These are phyloP conservation scores for Colletotrichum destructivum DNA, from an alignment of 2,329 filamentous ascomycete species.

Conservation along the genomic window DNA sequence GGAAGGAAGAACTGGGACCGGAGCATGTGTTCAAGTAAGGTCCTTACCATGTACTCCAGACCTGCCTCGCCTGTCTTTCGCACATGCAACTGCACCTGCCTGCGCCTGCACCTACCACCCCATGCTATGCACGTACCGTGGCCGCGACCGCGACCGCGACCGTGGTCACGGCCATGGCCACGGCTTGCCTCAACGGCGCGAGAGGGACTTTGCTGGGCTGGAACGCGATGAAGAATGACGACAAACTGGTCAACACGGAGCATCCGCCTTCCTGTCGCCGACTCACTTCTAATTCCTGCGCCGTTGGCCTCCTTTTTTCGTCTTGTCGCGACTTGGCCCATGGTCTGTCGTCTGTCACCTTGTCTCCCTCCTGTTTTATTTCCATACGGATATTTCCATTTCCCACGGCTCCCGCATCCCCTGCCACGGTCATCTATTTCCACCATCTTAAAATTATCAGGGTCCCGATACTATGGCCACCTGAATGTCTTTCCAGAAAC, in stretches of 20 bases:
- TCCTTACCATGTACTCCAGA: not conserved
- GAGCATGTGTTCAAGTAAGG: conserved; percentile 16
- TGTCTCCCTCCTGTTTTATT: conserved; percentile 8
- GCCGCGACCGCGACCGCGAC: not conserved
- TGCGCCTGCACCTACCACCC: conserved; percentile 16
- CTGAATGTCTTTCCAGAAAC: conserved; percentile 40
- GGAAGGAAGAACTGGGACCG: conserved; percentile 25
- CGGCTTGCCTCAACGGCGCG: not conserved
- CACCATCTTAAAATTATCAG: conserved; percentile 41
- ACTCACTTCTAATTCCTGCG: not conserved
- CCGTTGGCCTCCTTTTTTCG: not conserved
- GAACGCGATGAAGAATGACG: conserved; percentile 26
- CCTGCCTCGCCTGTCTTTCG: conserved; percentile 2
- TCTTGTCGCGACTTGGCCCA: conserved; percentile 32
- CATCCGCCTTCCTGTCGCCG: not conserved
- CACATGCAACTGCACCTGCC: conserved; percentile 16
- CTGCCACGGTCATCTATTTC: conserved; percentile 39
- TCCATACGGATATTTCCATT: conserved; percentile 26
- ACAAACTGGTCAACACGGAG: not conserved
- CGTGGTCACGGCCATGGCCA: conserved; percentile 1
- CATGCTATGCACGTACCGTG: conserved; percentile 25
- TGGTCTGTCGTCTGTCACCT: conserved; percentile 4
- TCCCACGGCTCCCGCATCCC: conserved; percentile 21
- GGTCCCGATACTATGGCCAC: conserved; percentile 41
- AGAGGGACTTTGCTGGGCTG: not conserved